Percentiles rank a stretch among this genome's conserved stretches.
These are phyloP conservation scores for Ramaria rubella DNA, from an alignment of 768 basidiomycete genomes.

Conservation along the genomic window DNA sequence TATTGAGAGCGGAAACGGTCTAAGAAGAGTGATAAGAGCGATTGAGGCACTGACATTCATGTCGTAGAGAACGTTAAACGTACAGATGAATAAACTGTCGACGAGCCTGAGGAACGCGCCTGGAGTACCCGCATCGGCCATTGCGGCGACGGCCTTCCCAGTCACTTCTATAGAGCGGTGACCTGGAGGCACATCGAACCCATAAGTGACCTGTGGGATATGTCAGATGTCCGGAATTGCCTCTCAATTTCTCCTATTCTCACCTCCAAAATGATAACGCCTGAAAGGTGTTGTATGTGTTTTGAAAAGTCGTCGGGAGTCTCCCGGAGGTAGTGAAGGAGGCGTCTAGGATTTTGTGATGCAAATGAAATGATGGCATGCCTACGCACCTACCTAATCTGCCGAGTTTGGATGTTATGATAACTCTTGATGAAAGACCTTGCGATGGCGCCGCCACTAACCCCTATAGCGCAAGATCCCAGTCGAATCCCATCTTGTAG, in stretches of 20 bases:
- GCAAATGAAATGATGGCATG: neutral
- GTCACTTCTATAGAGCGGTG: slow-evolving; percentile 33
- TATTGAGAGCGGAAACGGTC: neutral
- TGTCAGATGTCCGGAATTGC: too few relatives aligned
- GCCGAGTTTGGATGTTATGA: slow-evolving; percentile 25
- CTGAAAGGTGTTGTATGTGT: slow-evolving; percentile 28
- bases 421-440: slow-evolving; percentile 35
- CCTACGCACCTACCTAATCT: slow-evolving; percentile 20
- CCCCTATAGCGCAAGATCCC: slow-evolving; percentile 38
- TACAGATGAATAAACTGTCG: slow-evolving; percentile 15
- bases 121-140: slow-evolving; percentile 20
- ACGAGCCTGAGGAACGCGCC: slow-evolving; percentile 16
- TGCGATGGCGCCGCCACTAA: slow-evolving; percentile 32
- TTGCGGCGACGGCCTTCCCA: slow-evolving; percentile 17
- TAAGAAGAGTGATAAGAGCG: too few relatives aligned
- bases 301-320: slow-evolving; percentile 34
- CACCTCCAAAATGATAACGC: slow-evolving; percentile 29
- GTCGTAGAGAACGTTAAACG: neutral
- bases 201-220: neutral
- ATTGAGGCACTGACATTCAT: neutral
- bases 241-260: too few relatives aligned
- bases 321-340: slow-evolving; percentile 28
- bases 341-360: neutral
- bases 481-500: slow-evolving; percentile 41
- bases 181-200: slow-evolving; percentile 13